A percentile compares a stretch with the other conserved stretches of the same genome.
phyloP scores from a whole-genome alignment of 2,329 filamentous ascomycete genomes.

The Teratosphaeria epicoccoides region DNA sequence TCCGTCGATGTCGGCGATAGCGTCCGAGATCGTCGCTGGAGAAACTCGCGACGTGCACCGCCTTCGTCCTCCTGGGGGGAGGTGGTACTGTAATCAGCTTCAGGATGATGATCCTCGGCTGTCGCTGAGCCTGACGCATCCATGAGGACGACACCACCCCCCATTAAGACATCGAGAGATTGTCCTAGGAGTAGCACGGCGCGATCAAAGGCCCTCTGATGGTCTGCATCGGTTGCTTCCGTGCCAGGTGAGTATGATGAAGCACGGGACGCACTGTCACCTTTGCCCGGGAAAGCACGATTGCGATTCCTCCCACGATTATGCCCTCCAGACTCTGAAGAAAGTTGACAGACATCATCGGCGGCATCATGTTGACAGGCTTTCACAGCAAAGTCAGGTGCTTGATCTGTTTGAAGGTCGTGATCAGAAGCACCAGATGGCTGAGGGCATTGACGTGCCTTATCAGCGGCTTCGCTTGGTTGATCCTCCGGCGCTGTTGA shows the following conservation, averaged over 20 bases:
- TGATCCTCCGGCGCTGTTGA: not conserved
- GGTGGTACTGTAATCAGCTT: not conserved
- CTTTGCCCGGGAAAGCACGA: not conserved
- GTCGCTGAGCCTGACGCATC: conserved; percentile 15
- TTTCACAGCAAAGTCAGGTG: not conserved
- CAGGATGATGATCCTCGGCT: not conserved
- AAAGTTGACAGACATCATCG: not conserved
- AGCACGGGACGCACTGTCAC: not conserved
- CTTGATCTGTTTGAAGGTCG: not conserved
- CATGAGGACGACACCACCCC: conserved; percentile 32
- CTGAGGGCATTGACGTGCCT: not conserved
- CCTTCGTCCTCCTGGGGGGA: not conserved
- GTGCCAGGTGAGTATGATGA: not conserved
- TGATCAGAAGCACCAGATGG: not conserved
- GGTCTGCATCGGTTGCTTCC: conserved; percentile 22
- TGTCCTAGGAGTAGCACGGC: conserved; percentile 39
- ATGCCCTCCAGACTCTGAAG: not conserved
- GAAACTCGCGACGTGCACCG: not conserved
- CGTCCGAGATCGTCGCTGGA: not conserved
- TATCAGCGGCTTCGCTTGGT: not conserved
- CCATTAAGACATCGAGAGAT: conserved; percentile 31
- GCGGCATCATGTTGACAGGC: not conserved
- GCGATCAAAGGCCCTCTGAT: conserved; percentile 32
- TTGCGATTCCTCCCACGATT: not conserved
- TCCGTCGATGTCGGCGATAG: not conserved